These are phyloP conservation scores for Aspergillus fructus DNA, from an alignment of 2,329 filamentous ascomycete genomes.

Conservation along the genomic window DNA sequence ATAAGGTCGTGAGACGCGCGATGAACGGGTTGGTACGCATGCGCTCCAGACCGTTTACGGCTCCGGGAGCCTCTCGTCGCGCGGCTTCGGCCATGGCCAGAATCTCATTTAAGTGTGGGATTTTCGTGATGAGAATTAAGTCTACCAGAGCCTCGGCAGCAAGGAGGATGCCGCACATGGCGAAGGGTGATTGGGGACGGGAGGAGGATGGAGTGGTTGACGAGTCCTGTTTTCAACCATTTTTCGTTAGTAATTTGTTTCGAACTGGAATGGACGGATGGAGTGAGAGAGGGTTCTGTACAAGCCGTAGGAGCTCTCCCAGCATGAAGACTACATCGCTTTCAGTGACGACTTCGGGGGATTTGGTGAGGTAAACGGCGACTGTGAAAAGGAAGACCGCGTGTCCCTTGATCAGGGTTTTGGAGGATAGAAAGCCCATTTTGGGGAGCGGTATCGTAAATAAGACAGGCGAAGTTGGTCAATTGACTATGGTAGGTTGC, in stretches of 20 bases:
- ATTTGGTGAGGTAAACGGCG: constrained; percentile 78
- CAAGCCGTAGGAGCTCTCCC: constrained; percentile 80
- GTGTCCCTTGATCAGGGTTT: constrained; percentile 76
- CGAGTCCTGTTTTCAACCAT: constrained; percentile 38
- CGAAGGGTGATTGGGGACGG: constrained; percentile 65
- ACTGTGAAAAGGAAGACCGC: constrained; percentile 82
- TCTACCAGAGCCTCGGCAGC: constrained; percentile 65
- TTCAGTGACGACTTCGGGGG: constrained; percentile 69
- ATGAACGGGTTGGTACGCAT: constrained; percentile 26
- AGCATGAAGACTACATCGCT: constrained; percentile 78
- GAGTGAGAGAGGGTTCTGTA: constrained; percentile 38
- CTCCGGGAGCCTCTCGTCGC: constrained; percentile 41
- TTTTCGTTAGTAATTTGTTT: constrained; percentile 8
- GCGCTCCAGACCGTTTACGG: constrained; percentile 16
- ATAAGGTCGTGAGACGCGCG: constrained; percentile 30
- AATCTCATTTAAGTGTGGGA: constrained; percentile 66
- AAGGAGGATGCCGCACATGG: constrained; percentile 67
- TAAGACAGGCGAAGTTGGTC: not conserved
- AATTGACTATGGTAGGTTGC: constrained; percentile 6
- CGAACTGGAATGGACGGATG: not conserved
- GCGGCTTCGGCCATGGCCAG: constrained; percentile 65
- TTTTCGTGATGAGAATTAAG: constrained; percentile 57
- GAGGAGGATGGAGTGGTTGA: constrained; percentile 62
- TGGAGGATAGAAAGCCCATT: constrained; percentile 81
- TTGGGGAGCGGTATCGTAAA: constrained; percentile 15